Evolutionary conservation across 345 rosid species (phyloP).

Genomic region (Capsella bursapastoris): DNA sequence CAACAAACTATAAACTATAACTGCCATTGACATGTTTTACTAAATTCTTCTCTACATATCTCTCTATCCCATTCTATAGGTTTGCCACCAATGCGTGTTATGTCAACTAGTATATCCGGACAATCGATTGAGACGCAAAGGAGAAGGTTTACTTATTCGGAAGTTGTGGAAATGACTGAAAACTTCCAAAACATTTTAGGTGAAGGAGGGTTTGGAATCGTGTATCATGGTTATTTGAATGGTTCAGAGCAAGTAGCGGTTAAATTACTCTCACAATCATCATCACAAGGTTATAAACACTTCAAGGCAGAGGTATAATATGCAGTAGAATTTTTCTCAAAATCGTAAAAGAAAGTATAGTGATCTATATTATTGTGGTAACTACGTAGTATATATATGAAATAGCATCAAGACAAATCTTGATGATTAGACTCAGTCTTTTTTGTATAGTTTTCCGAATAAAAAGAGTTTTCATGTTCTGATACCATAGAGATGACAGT

Average conservation of each 20-base stretch:
- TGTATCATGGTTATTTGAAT: constrained; percentile 48
- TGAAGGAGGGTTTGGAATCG: constrained; percentile 62
- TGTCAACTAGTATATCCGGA: background rate
- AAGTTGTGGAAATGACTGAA: constrained; percentile 47
- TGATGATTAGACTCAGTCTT: no score
- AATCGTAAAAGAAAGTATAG: no score
- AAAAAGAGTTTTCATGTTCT: no score
- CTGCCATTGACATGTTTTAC: background rate
- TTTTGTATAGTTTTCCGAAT: no score
- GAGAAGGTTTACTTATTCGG: constrained; percentile 38
- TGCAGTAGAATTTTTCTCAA: background rate
- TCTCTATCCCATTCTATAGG: background rate
- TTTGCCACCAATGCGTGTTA: background rate
- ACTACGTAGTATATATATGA: no score
- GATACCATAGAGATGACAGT: no score
- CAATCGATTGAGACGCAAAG: constrained; percentile 19
- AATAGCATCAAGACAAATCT: no score
- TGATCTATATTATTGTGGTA: no score
- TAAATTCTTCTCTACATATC: background rate
- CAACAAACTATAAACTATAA: background rate
- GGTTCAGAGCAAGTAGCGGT: constrained; percentile 29
- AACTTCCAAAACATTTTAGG: constrained; percentile 49
- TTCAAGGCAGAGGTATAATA: constrained; percentile 33
- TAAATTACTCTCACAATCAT: constrained; percentile 21
- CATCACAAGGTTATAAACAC: constrained; percentile 36